Evolutionary conservation across 2,329 filamentous ascomycete species (phyloP), one percentile per base, ranked within the genome.

Genomic region (Berkeleyomyces basicola): DNA sequence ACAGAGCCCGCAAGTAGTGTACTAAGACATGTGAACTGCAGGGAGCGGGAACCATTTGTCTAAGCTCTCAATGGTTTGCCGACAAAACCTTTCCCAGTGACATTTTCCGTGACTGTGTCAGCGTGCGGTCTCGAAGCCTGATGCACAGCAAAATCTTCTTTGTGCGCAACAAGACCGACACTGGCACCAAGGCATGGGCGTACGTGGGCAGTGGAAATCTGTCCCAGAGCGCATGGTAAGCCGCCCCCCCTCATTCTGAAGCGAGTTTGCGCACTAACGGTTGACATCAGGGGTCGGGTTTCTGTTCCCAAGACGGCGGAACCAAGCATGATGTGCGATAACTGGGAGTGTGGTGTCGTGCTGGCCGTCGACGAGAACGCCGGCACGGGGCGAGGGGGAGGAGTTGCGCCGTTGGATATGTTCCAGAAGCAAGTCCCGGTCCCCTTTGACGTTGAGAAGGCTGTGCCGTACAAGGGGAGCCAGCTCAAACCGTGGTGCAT

Each of bases 261-360:
- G 40, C 39, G 46, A 61, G 4, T 23, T 2, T 23, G 23, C 23
- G 23, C 6, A 33, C 47, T 51, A 33, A 51, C 47, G 31, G 23
- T 10, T 16, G 14, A 57, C 23, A 23, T 7, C 67, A 89, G 87
- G 92, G 93, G 92, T 31, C 84, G 84, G 57, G 74, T 96, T 39
- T 82, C 85, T 61, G 84, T 84, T 69, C 86, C 95, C 68, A 83
- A 80, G 67, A 74, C 71, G 6, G 86, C 82, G 85, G 85, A 65
- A 65, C 81, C 83, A 10, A 95, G 90, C 72, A 78, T 97, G 66
- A 90, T 81, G 66, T 90, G 87, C 72, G 84, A 88, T 62, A 99
- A 97, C 72, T 97, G 92, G 91, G 93, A 97, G 74, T 96, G 90
- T 70, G 93, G 93, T 43, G 88, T 99, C 1, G 68, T 97, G 33